Evolutionary conservation across 345 rosid species (phyloP).

Genomic region (Ceriops tagal): DNA sequence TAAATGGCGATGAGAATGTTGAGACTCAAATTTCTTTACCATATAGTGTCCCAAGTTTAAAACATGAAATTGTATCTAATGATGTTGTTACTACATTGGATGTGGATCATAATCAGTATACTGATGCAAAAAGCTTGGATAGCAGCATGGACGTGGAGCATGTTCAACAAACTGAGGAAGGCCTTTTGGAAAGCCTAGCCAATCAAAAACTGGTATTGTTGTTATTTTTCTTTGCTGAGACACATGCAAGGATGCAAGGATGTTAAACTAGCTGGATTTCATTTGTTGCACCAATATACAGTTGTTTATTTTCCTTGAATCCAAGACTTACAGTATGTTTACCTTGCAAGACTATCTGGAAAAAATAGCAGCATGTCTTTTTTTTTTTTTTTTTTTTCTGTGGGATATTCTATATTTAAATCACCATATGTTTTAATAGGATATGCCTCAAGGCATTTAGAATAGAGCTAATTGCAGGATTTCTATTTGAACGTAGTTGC

Average conservation of each 20-base stretch:
- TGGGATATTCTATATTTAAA: not conserved
- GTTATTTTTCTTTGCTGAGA: conserved; percentile 29
- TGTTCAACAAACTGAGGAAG: conserved; percentile 14
- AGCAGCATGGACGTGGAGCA: conserved; percentile 28
- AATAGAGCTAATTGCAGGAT: not conserved
- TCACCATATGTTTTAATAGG: no score
- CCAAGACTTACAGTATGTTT: not conserved
- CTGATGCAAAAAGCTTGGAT: conserved; percentile 23
- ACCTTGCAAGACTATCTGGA: not conserved
- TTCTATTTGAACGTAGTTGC: not conserved
- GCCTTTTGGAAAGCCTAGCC: conserved; percentile 20
- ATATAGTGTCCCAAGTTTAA: conserved; percentile 15
- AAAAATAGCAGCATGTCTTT: not conserved
- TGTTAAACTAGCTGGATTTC: not conserved
- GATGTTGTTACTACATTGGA: conserved; percentile 19
- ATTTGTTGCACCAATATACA: not conserved
- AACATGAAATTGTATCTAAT: conserved; percentile 18
- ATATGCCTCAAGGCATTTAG: no score
- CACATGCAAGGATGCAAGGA: not conserved
- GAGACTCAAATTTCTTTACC: conserved; percentile 32
- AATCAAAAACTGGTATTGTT: conserved; percentile 43
- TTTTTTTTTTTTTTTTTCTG: not conserved
- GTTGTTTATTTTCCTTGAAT: no score
- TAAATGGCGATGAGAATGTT: conserved; percentile 38
- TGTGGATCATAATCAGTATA: conserved; percentile 19